phyloP scores from a whole-genome alignment of 2,329 filamentous ascomycete genomes.

The Ceratocystis cubensis region DNA sequence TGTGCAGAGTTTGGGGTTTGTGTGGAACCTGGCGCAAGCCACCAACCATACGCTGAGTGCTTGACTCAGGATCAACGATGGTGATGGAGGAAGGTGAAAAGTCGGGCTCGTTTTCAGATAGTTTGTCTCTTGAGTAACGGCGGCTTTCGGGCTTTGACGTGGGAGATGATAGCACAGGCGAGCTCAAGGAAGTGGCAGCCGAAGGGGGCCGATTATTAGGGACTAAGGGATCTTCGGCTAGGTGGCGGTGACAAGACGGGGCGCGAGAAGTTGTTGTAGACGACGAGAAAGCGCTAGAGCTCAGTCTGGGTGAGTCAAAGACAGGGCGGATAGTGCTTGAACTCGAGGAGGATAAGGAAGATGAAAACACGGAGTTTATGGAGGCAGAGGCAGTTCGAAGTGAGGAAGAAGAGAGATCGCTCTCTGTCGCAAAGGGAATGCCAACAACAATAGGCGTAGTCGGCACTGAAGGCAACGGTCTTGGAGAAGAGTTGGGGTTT shows the following conservation, averaged over 20 bases:
- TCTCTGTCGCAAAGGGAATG: constrained; percentile 6
- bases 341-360: constrained; percentile 17
- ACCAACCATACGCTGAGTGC: constrained; percentile 43
- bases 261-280: constrained; percentile 15
- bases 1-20: constrained; percentile 26
- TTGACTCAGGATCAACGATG: constrained; percentile 30
- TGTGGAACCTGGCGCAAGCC: constrained; percentile 42
- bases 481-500: constrained; percentile 14
- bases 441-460: constrained; percentile 15
- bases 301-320: constrained; percentile 17
- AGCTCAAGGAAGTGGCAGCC: constrained; percentile 6
- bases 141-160: background rate
- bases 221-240: constrained; percentile 14
- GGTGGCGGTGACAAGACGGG: constrained; percentile 16
- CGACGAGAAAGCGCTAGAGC: constrained; percentile 19
- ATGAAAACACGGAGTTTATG: constrained; percentile 19
- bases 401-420: constrained; percentile 10
- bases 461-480: constrained; percentile 17
- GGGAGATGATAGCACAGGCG: constrained; percentile 18
- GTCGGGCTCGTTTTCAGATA: background rate
- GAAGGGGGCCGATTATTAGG: constrained; percentile 13
- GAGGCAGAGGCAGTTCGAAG: constrained; percentile 19
- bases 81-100: constrained; percentile 21
- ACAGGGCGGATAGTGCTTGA: constrained; percentile 20
- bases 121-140: constrained; percentile 6